These are phyloP conservation scores for Fragilaria crotonensis DNA, from an alignment of 108 stramenopile species.

Conservation along the genomic window DNA sequence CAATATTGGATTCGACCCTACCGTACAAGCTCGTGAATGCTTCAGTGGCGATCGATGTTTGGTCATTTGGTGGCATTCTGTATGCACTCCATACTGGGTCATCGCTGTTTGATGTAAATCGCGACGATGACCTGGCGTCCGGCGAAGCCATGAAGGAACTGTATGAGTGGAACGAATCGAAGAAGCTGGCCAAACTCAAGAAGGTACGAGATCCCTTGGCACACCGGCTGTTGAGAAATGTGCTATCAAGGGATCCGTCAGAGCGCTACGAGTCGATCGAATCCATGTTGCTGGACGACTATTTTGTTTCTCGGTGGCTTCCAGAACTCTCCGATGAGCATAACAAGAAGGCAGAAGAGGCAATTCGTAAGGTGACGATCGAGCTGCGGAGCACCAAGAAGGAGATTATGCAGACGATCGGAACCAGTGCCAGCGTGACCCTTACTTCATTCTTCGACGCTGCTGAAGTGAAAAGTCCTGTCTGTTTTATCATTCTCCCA, in stretches of 20 bases:
- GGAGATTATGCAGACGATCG: slow-evolving; percentile 23
- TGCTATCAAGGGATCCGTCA: slow-evolving; percentile 26
- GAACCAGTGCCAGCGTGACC: neutral
- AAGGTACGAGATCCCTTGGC: neutral
- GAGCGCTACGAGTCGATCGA: slow-evolving; percentile 16
- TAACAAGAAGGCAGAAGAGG: slow-evolving; percentile 3
- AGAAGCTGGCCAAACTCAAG: neutral
- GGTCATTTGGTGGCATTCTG: slow-evolving; percentile 24
- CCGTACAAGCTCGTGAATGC: slow-evolving; percentile 10
- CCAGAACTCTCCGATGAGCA: slow-evolving; percentile 16
- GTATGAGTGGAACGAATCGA: slow-evolving; percentile 7
- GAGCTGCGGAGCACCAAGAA: slow-evolving; percentile 29
- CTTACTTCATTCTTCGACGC: neutral
- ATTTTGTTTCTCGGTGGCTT: slow-evolving; percentile 13
- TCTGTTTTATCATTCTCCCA: slow-evolving; percentile 29
- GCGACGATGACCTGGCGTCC: neutral
- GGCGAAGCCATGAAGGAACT: slow-evolving; percentile 1
- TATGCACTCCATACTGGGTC: slow-evolving; percentile 19
- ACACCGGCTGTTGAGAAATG: slow-evolving; percentile 1
- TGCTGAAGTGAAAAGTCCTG: slow-evolving; percentile 7
- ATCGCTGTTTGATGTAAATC: slow-evolving; percentile 10
- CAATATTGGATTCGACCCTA: slow-evolving; percentile 5
- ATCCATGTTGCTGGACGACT: slow-evolving; percentile 8
- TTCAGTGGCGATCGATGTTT: slow-evolving; percentile 15
- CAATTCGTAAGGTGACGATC: slow-evolving; percentile 15